phyloP scores from a whole-genome alignment of 2,329 filamentous ascomycete species.

The Aspergillus thermomutatus region DNA sequence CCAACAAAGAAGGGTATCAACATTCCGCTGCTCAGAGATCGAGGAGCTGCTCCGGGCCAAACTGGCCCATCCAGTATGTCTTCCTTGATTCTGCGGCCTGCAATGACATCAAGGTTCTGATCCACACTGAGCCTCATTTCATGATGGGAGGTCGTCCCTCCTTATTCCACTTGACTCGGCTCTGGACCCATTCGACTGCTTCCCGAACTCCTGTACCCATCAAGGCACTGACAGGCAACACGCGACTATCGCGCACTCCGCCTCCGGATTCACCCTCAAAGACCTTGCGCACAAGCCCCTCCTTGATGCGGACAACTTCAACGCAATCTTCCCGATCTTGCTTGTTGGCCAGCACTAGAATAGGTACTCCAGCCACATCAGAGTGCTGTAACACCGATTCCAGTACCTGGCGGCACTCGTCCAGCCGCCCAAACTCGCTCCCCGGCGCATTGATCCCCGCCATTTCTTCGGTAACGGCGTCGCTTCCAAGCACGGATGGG shows the following conservation, averaged over 20 bases:
- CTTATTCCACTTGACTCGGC: conserved; percentile 93
- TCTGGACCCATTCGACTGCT: conserved; percentile 95
- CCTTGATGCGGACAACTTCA: conserved; percentile 95
- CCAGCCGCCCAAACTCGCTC: conserved; percentile 56
- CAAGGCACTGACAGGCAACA: conserved; percentile 87
- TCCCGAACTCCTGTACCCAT: conserved; percentile 78
- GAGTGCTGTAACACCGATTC: conserved; percentile 85
- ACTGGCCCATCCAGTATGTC: background rate
- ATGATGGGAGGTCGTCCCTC: conserved; percentile 88
- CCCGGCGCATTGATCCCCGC: conserved; percentile 35
- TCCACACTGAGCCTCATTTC: conserved; percentile 57
- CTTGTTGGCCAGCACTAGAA: conserved; percentile 93
- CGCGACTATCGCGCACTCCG: conserved; percentile 83
- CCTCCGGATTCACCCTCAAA: conserved; percentile 90
- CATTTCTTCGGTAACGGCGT: conserved; percentile 32
- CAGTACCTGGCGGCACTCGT: conserved; percentile 84
- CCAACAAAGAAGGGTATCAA: background rate
- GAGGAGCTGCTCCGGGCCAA: background rate
- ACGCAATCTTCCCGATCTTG: conserved; percentile 97
- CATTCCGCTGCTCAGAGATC: background rate
- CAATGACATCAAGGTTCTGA: background rate
- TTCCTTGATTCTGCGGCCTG: background rate
- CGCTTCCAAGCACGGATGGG: conserved; percentile 9
- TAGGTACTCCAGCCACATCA: conserved; percentile 85
- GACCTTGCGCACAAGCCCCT: conserved; percentile 90